Conservation (phyloP, 345 rosid species). For the Turritis glabra region DNA sequence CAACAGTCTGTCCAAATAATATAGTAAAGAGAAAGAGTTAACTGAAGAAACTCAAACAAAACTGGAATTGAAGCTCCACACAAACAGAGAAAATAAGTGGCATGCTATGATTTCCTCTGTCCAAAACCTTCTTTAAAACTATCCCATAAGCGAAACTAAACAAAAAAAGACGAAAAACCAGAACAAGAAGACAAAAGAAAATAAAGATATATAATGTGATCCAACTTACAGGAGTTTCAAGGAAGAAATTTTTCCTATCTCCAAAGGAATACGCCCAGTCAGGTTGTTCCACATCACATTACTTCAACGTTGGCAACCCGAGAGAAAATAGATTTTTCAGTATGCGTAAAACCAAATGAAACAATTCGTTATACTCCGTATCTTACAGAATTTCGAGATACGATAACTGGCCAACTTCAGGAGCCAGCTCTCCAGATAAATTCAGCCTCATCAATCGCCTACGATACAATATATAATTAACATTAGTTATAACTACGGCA, state of each 20-base stretch:
- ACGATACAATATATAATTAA: constrained; percentile 34
- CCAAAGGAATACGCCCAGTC: constrained; percentile 76
- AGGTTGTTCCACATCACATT: constrained; percentile 92
- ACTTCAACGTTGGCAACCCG: constrained; percentile 40
- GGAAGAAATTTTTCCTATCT: constrained; percentile 68
- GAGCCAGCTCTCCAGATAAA: constrained; percentile 76
- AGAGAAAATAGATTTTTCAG: neutral
- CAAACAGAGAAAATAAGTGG: neutral
- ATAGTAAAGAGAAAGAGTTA: constrained; percentile 12
- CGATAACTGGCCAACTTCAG: constrained; percentile 68
- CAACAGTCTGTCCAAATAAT: constrained; percentile 62
- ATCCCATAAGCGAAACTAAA: neutral
- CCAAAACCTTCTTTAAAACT: neutral
- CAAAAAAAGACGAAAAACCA: neutral
- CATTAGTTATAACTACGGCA: neutral
- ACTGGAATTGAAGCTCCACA: neutral
- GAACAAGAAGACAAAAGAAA: neutral
- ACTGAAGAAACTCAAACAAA: neutral
- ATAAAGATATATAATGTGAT: neutral
- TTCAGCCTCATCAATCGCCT: constrained; percentile 71
- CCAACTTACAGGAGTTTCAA: constrained; percentile 72
- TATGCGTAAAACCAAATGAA: constrained; percentile 10
- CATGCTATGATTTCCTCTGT: neutral
- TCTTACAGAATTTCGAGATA: constrained; percentile 67
- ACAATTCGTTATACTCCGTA: neutral